Conservation (phyloP, 805 yeast species). For the Metschnikowia kunwiensis region DNA sequence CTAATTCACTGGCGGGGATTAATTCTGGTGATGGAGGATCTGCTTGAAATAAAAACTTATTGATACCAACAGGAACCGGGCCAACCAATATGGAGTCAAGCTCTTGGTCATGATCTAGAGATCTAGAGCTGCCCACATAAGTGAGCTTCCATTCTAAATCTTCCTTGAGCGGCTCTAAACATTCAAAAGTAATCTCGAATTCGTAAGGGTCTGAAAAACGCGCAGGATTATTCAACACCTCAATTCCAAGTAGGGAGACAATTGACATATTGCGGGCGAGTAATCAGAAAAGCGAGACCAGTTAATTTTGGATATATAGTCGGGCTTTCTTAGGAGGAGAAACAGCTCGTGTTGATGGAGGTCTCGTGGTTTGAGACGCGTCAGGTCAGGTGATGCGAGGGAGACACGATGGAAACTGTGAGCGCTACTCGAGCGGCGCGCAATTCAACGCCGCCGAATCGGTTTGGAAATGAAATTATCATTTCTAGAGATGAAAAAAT, state of each 20-base stretch:
- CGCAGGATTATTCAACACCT: constrained; percentile 93
- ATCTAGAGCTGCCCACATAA: constrained; percentile 93
- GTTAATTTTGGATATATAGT: too few relatives aligned
- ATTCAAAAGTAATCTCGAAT: constrained; percentile 96
- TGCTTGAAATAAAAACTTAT: constrained; percentile 87
- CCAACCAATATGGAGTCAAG: constrained; percentile 96
- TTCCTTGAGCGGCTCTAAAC: constrained; percentile 85
- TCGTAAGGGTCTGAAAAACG: constrained; percentile 90
- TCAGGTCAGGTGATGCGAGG: too few relatives aligned
- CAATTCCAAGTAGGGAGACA: constrained; percentile 86
- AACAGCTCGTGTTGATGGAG: too few relatives aligned
- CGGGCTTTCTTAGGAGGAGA: too few relatives aligned
- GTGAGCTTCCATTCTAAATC: constrained; percentile 97
- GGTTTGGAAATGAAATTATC: too few relatives aligned
- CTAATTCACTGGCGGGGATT: constrained; percentile 94
- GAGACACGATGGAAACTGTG: too few relatives aligned
- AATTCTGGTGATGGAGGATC: constrained; percentile 96
- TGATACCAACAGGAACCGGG: constrained; percentile 96
- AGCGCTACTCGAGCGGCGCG: too few relatives aligned
- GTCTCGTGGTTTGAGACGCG: too few relatives aligned
- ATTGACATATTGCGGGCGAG: constrained; percentile 75
- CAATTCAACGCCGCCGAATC: too few relatives aligned
- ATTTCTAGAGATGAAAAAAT: too few relatives aligned
- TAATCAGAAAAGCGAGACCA: too few relatives aligned
- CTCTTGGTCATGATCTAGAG: constrained; percentile 95